Evolutionary conservation across 805 yeast genomes (phyloP), one percentile per base, ranked within the genome.

Genomic region (Yamadazyma insecticola): DNA sequence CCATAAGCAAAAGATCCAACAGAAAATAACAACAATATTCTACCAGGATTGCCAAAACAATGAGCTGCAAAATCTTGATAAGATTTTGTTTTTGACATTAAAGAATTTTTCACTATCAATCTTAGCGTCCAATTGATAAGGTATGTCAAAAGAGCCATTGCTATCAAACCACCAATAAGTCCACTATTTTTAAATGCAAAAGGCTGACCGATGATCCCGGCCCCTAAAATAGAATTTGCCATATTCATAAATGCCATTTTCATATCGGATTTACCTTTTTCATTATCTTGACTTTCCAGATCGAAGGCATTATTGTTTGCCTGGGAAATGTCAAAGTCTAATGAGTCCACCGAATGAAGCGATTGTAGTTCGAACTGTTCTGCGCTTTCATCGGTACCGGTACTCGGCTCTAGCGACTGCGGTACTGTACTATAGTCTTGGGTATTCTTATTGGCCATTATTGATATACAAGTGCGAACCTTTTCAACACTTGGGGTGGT

Each of bases 151-250:
- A 72, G 46, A 0, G 76, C 47, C 51, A 87, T 67, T 5, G 78
- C 67, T 2, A 86, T 14, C 1, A 80, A 48, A 3, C 95, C 95
- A 0, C 90, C 87, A 0, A 79, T 36, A 3, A 90, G 54, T 0
- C 97, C 97, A 13, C 85, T 71, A 46, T 88, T 85, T 27, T 72
- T 66, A 47, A 89, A 76, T 0, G 97, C 96, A 42, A 79, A 82
- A 2, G 97, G 95, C 41, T 88, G 94, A 2, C 97, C 96, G 19
- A 90, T 86, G 32, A 90, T 85, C 6, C 97, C 97, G 0, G 97
- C 97, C 0, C 97, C 97, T 5, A 90, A 67, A 39, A 90, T 90
- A 13, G 94, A 81, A 56, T 89, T 89, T 7, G 96, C 95, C 95
- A 89, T 88, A 57, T 90, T 90, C 94, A 89, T 84, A 50, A 89